phyloP scores from a whole-genome alignment of 176 grass and related monocot genomes.

The Cenchrus americanus region DNA sequence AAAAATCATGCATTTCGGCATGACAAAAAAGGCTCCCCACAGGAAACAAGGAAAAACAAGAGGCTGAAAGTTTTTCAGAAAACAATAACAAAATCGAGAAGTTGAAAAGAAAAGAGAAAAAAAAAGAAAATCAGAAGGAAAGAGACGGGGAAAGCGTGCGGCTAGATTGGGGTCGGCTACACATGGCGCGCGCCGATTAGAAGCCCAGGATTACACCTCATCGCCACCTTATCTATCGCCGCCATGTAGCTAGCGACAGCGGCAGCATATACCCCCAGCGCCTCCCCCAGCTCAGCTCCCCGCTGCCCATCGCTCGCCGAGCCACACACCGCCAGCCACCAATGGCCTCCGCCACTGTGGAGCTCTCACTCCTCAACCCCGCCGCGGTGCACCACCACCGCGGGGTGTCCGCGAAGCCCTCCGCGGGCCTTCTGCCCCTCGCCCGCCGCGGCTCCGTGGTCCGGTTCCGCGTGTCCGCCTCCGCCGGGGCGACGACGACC shows the following conservation, averaged over 20 bases:
- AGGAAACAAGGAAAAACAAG: not conserved
- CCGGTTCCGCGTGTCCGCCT: slow-evolving; percentile 45
- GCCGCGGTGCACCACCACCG: slow-evolving; percentile 35
- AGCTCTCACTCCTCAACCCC: slow-evolving; percentile 81
- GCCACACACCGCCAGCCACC: not conserved
- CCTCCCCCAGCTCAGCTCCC: not conserved
- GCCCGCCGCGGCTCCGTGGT: slow-evolving; percentile 2
- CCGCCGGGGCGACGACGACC: not conserved
- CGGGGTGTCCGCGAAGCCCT: slow-evolving; percentile 14
- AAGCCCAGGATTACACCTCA: slow-evolving; percentile 67
- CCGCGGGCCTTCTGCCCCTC: not conserved
- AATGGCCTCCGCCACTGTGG: slow-evolving; percentile 68
- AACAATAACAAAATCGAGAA: not conserved
- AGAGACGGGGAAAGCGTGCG: not conserved
- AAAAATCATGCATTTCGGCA: not conserved
- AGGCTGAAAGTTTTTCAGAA: not conserved
- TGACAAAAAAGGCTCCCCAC: not conserved
- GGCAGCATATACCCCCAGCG: not conserved
- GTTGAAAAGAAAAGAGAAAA: not conserved
- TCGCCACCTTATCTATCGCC: slow-evolving; percentile 51
- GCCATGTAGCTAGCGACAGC: not conserved
- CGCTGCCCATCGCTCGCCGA: not conserved
- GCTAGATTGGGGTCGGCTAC: slow-evolving; percentile 40
- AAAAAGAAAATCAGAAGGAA: not conserved
- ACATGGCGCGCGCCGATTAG: slow-evolving; percentile 60